Base-by-base conservation (phyloP, 208 protist genomes). In the Phytomonas sp. region DNA sequence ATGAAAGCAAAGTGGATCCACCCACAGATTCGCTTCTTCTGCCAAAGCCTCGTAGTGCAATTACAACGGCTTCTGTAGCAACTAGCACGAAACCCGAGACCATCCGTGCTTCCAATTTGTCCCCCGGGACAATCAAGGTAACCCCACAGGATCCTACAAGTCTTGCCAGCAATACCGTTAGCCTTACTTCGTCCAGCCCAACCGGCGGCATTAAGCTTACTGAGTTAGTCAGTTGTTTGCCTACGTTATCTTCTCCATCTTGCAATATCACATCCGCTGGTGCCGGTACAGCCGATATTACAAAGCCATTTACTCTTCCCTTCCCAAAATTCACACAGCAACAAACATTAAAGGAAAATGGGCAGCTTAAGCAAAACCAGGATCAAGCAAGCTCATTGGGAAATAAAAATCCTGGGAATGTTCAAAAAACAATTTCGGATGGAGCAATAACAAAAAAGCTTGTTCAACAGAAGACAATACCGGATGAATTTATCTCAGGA, bases 1-100 rank as follows among this genome's bases (percentile, higher is more conserved):
- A 56, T 26, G 45, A 56, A 56, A 56, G 4, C 23, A 56, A 56
- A 26, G 45, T 26, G 19, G 45, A 56, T 7, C 1, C 45, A 26
- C 16, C 2, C 2, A 56, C 45, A 0, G 45, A 56, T 56, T 56
- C 45, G 45, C 19, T 56, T 26, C 30, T 80, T 23, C 77, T 88
- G 69, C 82, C 80, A 67, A 82, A 80, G 66, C 77, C 82, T 19
- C 82, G 86, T 70, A 86, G 80, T 56, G 78, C 80, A 11, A 63
- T 67, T 32, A 66, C 68, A 4, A 60, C 70, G 12, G 56, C 73
- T 42, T 69, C 72, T 26, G 33, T 67, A 23, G 30, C 45, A 32
- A 29, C 61, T 63, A 56, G 19, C 19, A 56, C 45, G 16, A 56
- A 65, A n/a, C 49, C 66, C 10, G 11, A 29, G n/a, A 67, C 66